Base-by-base conservation (phyloP, 805 yeast species). In the Starmera quercuum region DNA sequence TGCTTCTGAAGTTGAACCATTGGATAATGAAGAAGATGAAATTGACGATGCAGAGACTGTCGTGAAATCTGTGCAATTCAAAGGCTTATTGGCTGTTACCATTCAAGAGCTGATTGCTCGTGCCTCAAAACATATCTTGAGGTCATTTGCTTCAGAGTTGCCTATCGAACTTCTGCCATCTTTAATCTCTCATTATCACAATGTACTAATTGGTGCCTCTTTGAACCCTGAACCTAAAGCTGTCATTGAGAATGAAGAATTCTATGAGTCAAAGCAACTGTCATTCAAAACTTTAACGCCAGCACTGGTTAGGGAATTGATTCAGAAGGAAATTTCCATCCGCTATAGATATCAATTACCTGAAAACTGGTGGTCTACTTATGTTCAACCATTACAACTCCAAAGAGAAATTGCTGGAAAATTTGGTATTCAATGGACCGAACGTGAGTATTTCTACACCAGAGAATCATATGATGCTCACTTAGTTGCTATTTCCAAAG, bases 391-490 rank as follows among this genome's bases (percentile, higher is more conserved):
- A 33, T 42, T 57, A 23, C 40, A 54, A 23, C 50, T 82, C 28
- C 64, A 85, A 47, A 77, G 88, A 60, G 83, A 79, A 44, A 66
- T 87, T 42, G 77, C 95, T 9, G 48, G 64, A 34, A 82, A 83
- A 58, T 74, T 78, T 46, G 97, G 97, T 59, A 74, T 90, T 34
- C 98, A 92, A 64, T 80, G 95, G 83, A 60, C 65, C 39, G 64
- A 60, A 41, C 58, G 60, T 40, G 51, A 53, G 17, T 59, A 63
- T 39, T 57, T 45, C 44, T 63, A 58, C 49, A 65, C 73, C 22
- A 52, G 53, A 29, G 75, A 65, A 29, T 48, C 53, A 14, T 48
- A 49, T 32, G 68, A 58, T 29, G 35, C 39, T 4, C 56, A 53
- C 32, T 41, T 53, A 25, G 33, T 48, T 8, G 35, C 47, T 5